These are phyloP conservation scores for Pichiaceae sp. DNA, from an alignment of 1,139 yeast genomes.

Conservation along the genomic window DNA sequence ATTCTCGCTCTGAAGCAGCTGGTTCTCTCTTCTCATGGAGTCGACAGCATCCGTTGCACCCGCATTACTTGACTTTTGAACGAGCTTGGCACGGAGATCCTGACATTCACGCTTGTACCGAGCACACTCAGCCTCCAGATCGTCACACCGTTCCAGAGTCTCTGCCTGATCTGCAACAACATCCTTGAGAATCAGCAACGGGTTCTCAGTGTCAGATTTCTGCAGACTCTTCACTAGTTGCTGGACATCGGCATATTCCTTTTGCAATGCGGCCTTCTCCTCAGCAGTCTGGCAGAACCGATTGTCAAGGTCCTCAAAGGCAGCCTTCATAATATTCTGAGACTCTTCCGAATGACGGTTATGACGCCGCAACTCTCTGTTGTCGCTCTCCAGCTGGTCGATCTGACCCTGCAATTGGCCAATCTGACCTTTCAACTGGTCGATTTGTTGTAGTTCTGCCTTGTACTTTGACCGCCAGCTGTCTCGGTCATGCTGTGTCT, in stretches of 20 bases:
- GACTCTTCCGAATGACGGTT: slow-evolving; percentile 3
- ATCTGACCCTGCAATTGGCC: slow-evolving; percentile 3
- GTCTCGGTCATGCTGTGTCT: not conserved
- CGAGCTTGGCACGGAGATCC: not conserved
- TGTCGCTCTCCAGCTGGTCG: slow-evolving; percentile 13
- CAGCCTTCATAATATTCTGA: slow-evolving; percentile 1
- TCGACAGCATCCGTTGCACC: not conserved
- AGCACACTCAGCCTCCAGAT: not conserved
- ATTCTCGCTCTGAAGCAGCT: not conserved
- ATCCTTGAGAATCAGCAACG: slow-evolving; percentile 5
- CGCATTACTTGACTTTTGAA: not conserved
- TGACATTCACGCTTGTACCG: not conserved
- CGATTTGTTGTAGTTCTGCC: not conserved
- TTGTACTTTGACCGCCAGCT: not conserved
- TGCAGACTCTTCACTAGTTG: slow-evolving; percentile 6
- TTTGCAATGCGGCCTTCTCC: slow-evolving; percentile 5
- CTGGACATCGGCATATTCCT: slow-evolving; percentile 3
- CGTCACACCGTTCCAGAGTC: slow-evolving; percentile 2
- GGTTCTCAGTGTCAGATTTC: slow-evolving; percentile 7
- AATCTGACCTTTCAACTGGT: slow-evolving; percentile 1
- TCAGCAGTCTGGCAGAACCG: not conserved
- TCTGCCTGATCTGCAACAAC: slow-evolving; percentile 6
- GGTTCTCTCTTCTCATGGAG: not conserved
- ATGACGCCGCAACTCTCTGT: not conserved
- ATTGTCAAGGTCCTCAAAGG: slow-evolving; percentile 2